Base-by-base conservation (phyloP, 2,329 filamentous ascomycete species). In the Diplodia seriata region DNA sequence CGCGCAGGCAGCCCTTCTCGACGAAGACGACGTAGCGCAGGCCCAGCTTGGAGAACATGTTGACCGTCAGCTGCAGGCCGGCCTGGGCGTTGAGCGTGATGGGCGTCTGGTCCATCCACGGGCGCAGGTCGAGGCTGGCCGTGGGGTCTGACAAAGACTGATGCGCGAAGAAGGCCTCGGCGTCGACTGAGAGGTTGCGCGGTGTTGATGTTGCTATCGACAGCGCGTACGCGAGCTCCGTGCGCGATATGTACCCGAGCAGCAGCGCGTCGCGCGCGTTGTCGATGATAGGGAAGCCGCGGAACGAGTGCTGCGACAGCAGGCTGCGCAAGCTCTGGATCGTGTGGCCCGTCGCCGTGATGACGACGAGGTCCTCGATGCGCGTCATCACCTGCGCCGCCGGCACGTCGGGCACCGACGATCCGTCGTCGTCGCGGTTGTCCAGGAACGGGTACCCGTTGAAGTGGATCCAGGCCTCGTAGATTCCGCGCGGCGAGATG, bases 61-160 rank as follows among this genome's bases (percentile, higher is more conserved):
- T 90, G 29, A 96, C 90, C 3, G 92, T 92, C n/a, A 98, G 86
- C 76, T 94, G 89, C 69, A 99, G 88, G 69, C 85, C 90, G 18
- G 89, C 89, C 70, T 89, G 87, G 26, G 88, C 89, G 51, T 93
- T 91, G 20, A 98, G 84, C 0, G 95, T 98, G 56, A 99, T 91
- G 0, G 95, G 95, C 0, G 95, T 99, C 79, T 97, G 94, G 78
- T 99, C 95, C 93, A 99, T 97, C 95, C 95, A 99, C 2, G 94
- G 94, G 8, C 94, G 85, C 12, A 99, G 85, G 79, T 99, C 95
- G 49, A 99, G 87, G 0, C 90, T 93, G 18, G 88, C 85, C 23
- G 86, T 83, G 0, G 92, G 91, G 74, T 97, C 92, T 2, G 76
- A 75, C 43, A 94, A 88, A 2, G 91, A 90, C 75, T 94, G 91